A percentile compares a stretch with the other conserved stretches of the same genome.
phyloP scores from a whole-genome alignment of 192 early-diverging fungal genomes.

The Coemansia sp. region DNA sequence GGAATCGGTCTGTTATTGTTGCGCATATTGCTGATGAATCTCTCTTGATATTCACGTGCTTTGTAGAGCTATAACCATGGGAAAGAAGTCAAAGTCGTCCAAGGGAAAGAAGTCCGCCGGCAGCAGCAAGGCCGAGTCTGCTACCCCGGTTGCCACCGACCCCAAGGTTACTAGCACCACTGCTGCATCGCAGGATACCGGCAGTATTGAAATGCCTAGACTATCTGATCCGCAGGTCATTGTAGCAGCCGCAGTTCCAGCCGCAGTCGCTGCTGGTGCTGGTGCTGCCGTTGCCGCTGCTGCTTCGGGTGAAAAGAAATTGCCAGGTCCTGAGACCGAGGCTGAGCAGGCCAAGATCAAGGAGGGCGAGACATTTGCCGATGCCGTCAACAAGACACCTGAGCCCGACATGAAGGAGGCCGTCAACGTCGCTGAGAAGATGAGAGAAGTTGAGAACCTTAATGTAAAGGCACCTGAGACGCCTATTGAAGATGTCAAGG shows the following conservation, averaged over 20 bases:
- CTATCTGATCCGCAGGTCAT: conserved; percentile 4
- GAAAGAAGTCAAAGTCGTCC: conserved; percentile 25
- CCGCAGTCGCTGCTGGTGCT: neutral
- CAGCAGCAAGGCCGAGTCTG: neutral
- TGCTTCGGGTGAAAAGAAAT: no score
- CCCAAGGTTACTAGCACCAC: neutral
- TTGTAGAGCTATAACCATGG: conserved; percentile 12
- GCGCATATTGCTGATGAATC: no score
- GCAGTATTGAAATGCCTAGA: conserved; percentile 2
- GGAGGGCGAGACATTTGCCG: no score
- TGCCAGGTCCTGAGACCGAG: no score
- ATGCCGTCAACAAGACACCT: no score
- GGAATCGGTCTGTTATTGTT: no score
- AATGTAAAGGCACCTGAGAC: neutral
- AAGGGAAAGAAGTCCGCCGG: conserved; percentile 20
- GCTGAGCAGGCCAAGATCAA: no score
- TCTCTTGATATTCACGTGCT: neutral
- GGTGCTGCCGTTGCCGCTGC: neutral
- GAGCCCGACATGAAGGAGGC: no score
- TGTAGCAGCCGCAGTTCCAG: neutral
- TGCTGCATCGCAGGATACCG: neutral
- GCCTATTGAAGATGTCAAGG: no score
- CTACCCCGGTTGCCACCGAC: neutral
- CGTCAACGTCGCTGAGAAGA: no score
- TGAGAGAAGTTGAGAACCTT: neutral